Percentiles rank a stretch among this genome's conserved stretches.
phyloP scores from a whole-genome alignment of 169 alveolate species.

The Plasmodium vivax region DNA sequence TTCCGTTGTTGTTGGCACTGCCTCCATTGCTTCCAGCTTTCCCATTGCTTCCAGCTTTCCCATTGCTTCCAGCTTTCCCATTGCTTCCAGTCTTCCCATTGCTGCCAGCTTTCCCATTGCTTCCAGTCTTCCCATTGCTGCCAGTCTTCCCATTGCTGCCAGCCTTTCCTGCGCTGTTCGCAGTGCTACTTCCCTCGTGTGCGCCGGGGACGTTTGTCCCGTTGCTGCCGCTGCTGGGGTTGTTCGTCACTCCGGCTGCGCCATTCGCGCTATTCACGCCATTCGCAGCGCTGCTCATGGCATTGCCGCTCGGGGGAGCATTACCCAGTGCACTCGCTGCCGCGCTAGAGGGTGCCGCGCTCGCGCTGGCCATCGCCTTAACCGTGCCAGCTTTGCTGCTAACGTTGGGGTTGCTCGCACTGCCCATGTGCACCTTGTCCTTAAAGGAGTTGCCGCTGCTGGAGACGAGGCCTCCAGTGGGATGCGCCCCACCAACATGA shows the following conservation, averaged over 20 bases:
- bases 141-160: neutral
- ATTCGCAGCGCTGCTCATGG: neutral
- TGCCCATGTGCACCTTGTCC: neutral
- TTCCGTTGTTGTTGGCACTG: neutral
- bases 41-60: no score
- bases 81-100: neutral
- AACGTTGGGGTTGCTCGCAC: neutral
- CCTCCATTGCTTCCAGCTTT: neutral
- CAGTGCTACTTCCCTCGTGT: neutral
- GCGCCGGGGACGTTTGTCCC: neutral
- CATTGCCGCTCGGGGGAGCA: neutral
- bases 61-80: no score
- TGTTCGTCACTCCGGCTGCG: neutral
- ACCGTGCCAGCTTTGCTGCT: neutral
- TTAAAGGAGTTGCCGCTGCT: constrained; percentile 3
- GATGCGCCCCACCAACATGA: neutral
- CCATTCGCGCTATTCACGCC: neutral
- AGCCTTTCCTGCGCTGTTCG: neutral
- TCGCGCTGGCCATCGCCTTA: neutral
- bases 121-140: neutral
- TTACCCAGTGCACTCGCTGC: neutral
- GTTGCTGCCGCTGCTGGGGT: neutral
- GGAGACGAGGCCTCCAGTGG: neutral
- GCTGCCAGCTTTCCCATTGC: neutral
- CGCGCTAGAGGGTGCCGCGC: neutral